phyloP scores from a whole-genome alignment of 2,329 filamentous ascomycete species.

The Aspergillus uvarum region DNA sequence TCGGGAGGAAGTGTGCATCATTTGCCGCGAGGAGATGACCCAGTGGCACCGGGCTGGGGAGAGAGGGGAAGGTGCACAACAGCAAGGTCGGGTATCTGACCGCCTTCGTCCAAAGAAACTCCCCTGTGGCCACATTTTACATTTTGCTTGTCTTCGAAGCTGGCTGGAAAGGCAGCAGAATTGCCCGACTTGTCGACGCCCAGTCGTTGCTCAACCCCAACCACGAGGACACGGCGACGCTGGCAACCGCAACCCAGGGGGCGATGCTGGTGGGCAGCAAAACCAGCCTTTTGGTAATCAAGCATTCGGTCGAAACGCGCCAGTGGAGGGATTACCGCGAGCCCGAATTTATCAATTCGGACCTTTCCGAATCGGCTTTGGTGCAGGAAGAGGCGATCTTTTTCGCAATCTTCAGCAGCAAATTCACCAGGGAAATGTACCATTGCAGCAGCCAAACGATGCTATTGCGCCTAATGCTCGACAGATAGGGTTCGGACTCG shows the following conservation, averaged over 20 bases:
- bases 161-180: conserved; percentile 98
- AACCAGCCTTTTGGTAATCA: conserved; percentile 38
- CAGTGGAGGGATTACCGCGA: conserved; percentile 43
- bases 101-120: conserved; percentile 89
- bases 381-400: conserved; percentile 58
- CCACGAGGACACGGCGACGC: conserved; percentile 27
- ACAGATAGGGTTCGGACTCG: conserved; percentile 44
- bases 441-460: conserved; percentile 36
- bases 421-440: conserved; percentile 53
- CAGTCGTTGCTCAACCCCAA: conserved; percentile 61
- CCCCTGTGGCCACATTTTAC: conserved; percentile 91
- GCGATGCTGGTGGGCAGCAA: conserved; percentile 27
- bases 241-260: conserved; percentile 28
- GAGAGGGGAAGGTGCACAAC: conserved; percentile 36
- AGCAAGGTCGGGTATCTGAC: conserved; percentile 61
- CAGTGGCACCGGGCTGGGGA: conserved; percentile 63
- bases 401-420: conserved; percentile 67
- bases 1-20: conserved; percentile 92
- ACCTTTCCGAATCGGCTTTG: conserved; percentile 71
- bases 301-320: conserved; percentile 41
- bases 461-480: conserved; percentile 34
- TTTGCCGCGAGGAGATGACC: conserved; percentile 94
- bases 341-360: conserved; percentile 70
- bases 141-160: conserved; percentile 90
- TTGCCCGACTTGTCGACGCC: conserved; percentile 87